These are phyloP conservation scores for Dendrobium officinale DNA, from an alignment of 106 monocot genomes.

Conservation along the genomic window DNA sequence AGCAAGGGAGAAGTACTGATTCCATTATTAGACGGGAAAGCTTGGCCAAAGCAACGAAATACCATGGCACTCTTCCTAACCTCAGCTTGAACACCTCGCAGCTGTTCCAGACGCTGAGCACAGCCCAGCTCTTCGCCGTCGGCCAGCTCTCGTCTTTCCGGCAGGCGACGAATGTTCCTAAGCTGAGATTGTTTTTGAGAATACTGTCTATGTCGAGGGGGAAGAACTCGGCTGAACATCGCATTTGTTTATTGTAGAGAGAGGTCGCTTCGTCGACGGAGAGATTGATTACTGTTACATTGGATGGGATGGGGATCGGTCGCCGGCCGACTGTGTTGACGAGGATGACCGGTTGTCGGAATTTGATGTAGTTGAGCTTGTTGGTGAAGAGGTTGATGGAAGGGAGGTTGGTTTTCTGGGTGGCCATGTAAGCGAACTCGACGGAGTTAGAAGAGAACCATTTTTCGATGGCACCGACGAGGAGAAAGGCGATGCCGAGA, in stretches of 20 bases:
- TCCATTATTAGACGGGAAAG: not conserved
- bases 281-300: not conserved
- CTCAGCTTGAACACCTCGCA: not conserved
- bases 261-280: not conserved
- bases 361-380: conserved; percentile 3
- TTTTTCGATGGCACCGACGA: not conserved
- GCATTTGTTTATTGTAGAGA: not conserved
- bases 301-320: no score
- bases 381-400: conserved; percentile 5
- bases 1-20: not conserved
- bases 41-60: not conserved
- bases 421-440: conserved; percentile 1
- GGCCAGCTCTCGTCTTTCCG: not conserved
- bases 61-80: not conserved
- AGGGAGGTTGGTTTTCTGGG: not conserved
- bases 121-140: not conserved
- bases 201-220: conserved; percentile 11
- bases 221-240: conserved; percentile 10
- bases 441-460: not conserved
- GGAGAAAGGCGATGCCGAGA: not conserved
- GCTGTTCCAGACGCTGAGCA: conserved; percentile 3
- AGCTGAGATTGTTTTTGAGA: not conserved
- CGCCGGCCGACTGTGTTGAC: conserved; percentile 1
- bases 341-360: not conserved
- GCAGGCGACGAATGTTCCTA: conserved; percentile 11